Percentiles rank a stretch among this genome's conserved stretches.
Evolutionary conservation across 164 flowering plant species (phyloP).

Genomic region (Piper longum): DNA sequence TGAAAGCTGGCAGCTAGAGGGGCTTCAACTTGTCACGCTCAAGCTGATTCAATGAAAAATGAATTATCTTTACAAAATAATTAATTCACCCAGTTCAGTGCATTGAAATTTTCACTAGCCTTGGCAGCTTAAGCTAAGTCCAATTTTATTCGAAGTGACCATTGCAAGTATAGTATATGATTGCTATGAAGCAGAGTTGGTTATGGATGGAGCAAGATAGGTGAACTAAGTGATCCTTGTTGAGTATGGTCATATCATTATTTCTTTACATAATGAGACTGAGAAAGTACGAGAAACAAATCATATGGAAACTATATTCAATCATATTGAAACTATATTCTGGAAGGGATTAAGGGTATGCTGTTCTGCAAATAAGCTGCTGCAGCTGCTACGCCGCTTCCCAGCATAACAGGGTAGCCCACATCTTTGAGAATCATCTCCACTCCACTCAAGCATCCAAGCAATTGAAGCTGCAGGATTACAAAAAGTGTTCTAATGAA

Average conservation of each 20-base stretch:
- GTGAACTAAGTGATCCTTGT: background rate
- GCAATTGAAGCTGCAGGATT: slow-evolving; percentile 60
- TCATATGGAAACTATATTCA: slow-evolving; percentile 32
- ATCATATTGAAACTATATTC: slow-evolving; percentile 32
- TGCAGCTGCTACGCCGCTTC: slow-evolving; percentile 90
- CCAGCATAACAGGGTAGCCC: slow-evolving; percentile 85
- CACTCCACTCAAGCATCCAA: slow-evolving; percentile 93
- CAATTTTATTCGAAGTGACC: too few relatives aligned
- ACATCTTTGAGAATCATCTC: slow-evolving; percentile 94
- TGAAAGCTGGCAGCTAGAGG: too few relatives aligned
- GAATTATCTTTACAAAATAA: too few relatives aligned
- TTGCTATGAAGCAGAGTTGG: too few relatives aligned
- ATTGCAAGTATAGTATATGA: too few relatives aligned
- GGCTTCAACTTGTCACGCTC: too few relatives aligned
- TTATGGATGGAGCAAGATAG: background rate
- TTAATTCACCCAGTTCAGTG: too few relatives aligned
- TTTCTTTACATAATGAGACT: slow-evolving; percentile 3
- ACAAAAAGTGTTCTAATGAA: background rate
- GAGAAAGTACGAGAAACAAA: background rate
- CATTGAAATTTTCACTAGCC: too few relatives aligned
- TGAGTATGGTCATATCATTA: background rate
- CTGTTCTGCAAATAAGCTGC: slow-evolving; percentile 61
- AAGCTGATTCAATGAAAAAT: too few relatives aligned
- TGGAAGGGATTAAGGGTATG: slow-evolving; percentile 70
- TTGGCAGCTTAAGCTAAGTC: too few relatives aligned